A percentile compares a stretch with the other conserved stretches of the same genome.
Conservation (phyloP, 306 rosid genomes). For the Biancaea sappan region DNA sequence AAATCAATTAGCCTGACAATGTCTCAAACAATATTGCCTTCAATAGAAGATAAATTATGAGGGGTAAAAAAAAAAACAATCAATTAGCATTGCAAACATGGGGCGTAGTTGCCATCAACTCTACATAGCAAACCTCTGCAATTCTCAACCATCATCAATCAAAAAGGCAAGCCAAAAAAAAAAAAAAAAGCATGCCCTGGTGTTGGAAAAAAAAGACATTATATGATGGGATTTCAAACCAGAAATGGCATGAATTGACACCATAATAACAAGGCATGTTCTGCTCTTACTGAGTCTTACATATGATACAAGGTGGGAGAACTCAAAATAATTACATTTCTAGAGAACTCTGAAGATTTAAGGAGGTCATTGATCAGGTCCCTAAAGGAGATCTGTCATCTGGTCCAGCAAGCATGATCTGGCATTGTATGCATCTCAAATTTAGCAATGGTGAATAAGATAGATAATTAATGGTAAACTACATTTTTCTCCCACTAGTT, state of each 20-base stretch:
- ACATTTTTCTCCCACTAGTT: background rate
- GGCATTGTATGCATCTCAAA: slow-evolving; percentile 35
- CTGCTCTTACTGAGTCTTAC: slow-evolving; percentile 29
- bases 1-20: too few species aligned
- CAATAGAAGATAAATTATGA: too few species aligned
- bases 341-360: background rate
- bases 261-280: slow-evolving; percentile 42
- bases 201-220: slow-evolving; percentile 30
- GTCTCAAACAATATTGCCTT: too few species aligned
- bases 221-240: slow-evolving; percentile 39
- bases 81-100: slow-evolving; percentile 34
- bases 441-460: slow-evolving; percentile 19
- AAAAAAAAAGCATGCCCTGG: too few species aligned
- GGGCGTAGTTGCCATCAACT: slow-evolving; percentile 17
- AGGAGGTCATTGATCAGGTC: slow-evolving; percentile 44
- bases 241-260: slow-evolving; percentile 31
- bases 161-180: slow-evolving; percentile 55
- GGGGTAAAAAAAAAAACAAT: slow-evolving; percentile 25
- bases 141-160: slow-evolving; percentile 39
- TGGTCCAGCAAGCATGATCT: slow-evolving; percentile 96
- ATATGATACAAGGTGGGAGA: slow-evolving; percentile 45
- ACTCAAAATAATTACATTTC: slow-evolving; percentile 56
- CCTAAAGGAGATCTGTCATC: slow-evolving; percentile 82
- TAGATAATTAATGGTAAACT: background rate
- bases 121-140: slow-evolving; percentile 31